A percentile compares a stretch with the other conserved stretches of the same genome.
phyloP scores from a whole-genome alignment of 2,329 filamentous ascomycete species.

The Hypomyces perniciosus region DNA sequence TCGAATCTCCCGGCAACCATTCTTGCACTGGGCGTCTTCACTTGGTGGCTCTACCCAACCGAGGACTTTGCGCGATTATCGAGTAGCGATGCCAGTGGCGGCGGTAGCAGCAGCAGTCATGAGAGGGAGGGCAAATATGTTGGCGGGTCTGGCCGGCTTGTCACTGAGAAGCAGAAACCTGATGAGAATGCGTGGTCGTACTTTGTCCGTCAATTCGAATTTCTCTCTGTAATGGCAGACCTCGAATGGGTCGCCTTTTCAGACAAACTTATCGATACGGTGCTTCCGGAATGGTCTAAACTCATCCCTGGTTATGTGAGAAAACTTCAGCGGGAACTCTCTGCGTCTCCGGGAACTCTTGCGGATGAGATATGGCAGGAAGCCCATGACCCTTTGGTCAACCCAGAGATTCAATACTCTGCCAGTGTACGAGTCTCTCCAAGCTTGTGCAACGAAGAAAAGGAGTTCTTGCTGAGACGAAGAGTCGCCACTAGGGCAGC shows the following conservation, averaged over 20 bases:
- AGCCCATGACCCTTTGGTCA: conserved; percentile 72
- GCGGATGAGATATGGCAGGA: conserved; percentile 93
- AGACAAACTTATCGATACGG: conserved; percentile 59
- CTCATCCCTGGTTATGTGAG: conserved; percentile 67
- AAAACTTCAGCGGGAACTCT: conserved; percentile 83
- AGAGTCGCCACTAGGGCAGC: conserved; percentile 63
- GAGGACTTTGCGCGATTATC: conserved; percentile 37
- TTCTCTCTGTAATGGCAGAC: conserved; percentile 49
- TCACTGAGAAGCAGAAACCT: conserved; percentile 16
- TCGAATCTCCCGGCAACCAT: conserved; percentile 28
- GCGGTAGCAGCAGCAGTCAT: conserved; percentile 5
- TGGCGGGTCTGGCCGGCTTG: conserved; percentile 2
- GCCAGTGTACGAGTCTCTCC: conserved; percentile 76
- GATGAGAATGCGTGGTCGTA: conserved; percentile 41
- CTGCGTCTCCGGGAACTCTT: conserved; percentile 78
- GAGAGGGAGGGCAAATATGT: conserved; percentile 16
- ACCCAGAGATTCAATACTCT: conserved; percentile 81
- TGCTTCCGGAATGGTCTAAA: conserved; percentile 79
- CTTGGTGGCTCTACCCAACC: conserved; percentile 40
- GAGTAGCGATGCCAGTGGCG: conserved; percentile 1
- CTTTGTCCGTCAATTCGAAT: conserved; percentile 43
- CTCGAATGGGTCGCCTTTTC: conserved; percentile 50
- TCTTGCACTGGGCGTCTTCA: conserved; percentile 31
- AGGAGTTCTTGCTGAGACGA: conserved; percentile 64
- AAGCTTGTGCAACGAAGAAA: conserved; percentile 78